phyloP scores from a whole-genome alignment of 169 alveolate genomes.

The Babesia gibsoni region DNA sequence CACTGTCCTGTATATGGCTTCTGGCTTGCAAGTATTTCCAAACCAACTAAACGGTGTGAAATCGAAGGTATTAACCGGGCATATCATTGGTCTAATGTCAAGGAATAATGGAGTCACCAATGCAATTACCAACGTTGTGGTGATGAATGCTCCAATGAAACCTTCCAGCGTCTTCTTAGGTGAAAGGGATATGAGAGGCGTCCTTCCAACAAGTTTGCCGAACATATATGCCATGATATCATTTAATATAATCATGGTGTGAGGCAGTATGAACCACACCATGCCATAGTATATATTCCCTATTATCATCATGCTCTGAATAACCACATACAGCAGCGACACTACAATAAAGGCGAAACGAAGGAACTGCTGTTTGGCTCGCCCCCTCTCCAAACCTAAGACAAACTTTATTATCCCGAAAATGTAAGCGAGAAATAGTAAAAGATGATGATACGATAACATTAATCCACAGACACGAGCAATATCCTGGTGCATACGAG shows the following conservation, averaged over 20 bases:
- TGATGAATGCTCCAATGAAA: constrained; percentile 87
- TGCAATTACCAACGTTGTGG: constrained; percentile 78
- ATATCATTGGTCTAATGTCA: constrained; percentile 74
- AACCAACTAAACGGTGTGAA: constrained; percentile 82
- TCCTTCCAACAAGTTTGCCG: constrained; percentile 93
- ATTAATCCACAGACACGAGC: constrained; percentile 35
- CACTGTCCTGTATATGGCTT: constrained; percentile 43
- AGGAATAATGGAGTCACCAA: constrained; percentile 67
- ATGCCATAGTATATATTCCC: constrained; percentile 92
- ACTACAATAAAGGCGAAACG: constrained; percentile 85
- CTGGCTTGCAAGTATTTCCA: constrained; percentile 59
- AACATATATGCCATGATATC: constrained; percentile 94
- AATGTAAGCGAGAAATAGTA: constrained; percentile 79
- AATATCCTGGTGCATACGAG: constrained; percentile 22
- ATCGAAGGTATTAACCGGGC: constrained; percentile 85
- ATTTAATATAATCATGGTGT: constrained; percentile 89
- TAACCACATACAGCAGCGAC: constrained; percentile 68
- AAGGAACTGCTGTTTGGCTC: constrained; percentile 89
- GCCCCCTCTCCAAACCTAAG: constrained; percentile 84
- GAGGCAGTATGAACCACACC: constrained; percentile 95
- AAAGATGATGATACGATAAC: constrained; percentile 86
- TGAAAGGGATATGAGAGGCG: constrained; percentile 89
- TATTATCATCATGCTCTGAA: constrained; percentile 73
- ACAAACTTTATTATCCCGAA: constrained; percentile 91
- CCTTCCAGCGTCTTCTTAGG: constrained; percentile 99